A percentile compares a stretch with the other conserved stretches of the same genome.
phyloP scores from a whole-genome alignment of 306 rosid genomes.

The Cucurbita moschata region DNA sequence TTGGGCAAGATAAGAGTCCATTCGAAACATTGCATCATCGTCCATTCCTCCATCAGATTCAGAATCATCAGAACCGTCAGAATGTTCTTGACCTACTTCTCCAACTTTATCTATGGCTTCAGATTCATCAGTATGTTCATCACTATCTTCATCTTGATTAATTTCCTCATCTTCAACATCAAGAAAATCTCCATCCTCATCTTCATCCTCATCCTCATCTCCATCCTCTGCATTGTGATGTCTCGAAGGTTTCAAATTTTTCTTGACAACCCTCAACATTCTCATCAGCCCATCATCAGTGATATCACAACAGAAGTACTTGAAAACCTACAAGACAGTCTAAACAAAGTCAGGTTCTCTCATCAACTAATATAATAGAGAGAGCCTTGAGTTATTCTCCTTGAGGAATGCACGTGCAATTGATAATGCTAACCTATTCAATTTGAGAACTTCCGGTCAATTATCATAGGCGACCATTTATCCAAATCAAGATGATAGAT shows the following conservation, averaged over 20 bases:
- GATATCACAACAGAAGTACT: slow-evolving; percentile 50
- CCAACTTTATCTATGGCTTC: slow-evolving; percentile 50
- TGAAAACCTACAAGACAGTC: slow-evolving; percentile 50
- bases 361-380: neutral
- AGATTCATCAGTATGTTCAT: slow-evolving; percentile 71
- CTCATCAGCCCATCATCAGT: slow-evolving; percentile 63
- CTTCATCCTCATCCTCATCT: slow-evolving; percentile 19
- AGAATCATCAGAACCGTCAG: slow-evolving; percentile 73
- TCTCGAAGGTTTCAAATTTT: slow-evolving; percentile 64
- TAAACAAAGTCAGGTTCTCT: neutral
- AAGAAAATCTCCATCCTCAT: slow-evolving; percentile 54
- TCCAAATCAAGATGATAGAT: neutral
- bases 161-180: slow-evolving; percentile 59
- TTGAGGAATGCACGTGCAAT: neutral
- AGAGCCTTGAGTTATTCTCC: neutral
- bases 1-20: slow-evolving; percentile 76
- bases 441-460: neutral
- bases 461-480: neutral
- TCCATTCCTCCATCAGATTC: slow-evolving; percentile 96
- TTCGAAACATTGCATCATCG: slow-evolving; percentile 94
- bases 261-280: slow-evolving; percentile 73
- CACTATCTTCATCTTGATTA: slow-evolving; percentile 74
- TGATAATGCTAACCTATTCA: neutral
- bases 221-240: slow-evolving; percentile 50
- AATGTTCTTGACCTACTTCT: slow-evolving; percentile 26